These are phyloP conservation scores for Eucalyptus tenuipes DNA, from an alignment of 345 rosid genomes.

Conservation along the genomic window DNA sequence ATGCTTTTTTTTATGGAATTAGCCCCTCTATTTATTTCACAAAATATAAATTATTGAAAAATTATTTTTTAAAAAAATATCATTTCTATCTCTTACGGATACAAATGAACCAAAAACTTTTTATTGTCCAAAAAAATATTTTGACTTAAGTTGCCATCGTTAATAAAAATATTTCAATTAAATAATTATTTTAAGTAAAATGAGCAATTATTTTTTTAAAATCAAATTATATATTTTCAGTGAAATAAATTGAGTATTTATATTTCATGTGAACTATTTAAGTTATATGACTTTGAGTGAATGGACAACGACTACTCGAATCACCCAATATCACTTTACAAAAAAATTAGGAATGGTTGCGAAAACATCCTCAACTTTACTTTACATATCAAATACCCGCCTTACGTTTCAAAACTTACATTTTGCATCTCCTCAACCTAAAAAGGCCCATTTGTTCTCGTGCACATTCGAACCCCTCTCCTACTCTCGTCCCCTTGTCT, in stretches of 20 bases:
- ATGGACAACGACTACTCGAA: background rate
- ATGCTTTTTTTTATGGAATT: too few relatives aligned
- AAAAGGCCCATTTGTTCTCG: background rate
- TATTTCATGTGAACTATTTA: background rate
- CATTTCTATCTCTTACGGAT: background rate
- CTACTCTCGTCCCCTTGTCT: background rate
- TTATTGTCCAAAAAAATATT: too few relatives aligned
- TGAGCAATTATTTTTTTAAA: background rate
- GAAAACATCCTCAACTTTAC: background rate
- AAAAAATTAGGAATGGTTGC: background rate
- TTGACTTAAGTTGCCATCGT: too few relatives aligned
- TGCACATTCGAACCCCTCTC: background rate
- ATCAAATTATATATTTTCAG: too few relatives aligned
- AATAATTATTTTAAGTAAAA: too few relatives aligned
- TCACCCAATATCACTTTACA: background rate
- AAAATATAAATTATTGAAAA: too few relatives aligned
- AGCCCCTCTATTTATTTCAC: background rate
- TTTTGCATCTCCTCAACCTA: background rate
- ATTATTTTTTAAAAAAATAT: fast-evolving
- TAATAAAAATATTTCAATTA: too few relatives aligned
- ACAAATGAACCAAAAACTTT: background rate
- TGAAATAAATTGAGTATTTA: too few relatives aligned
- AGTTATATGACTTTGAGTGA: background rate
- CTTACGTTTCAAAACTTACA: background rate
- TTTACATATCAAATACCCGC: background rate